Evolutionary conservation across 345 rosid genomes (phyloP).

Genomic region (Psidium friedrichsthalianum): DNA sequence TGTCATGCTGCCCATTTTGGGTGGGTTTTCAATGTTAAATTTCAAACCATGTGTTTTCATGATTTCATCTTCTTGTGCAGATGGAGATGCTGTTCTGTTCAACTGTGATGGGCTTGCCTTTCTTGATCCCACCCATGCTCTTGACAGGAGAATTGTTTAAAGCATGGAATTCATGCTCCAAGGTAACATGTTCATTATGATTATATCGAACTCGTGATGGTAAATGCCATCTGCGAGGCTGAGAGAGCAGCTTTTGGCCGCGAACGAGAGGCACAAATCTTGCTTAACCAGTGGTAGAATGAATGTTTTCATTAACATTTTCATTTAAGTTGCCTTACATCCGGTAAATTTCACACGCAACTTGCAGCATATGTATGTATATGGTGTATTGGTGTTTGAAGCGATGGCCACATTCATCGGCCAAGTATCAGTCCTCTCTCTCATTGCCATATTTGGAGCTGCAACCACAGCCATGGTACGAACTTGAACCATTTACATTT

Average conservation of each 20-base stretch:
- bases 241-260: not conserved
- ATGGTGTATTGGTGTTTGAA: slow-evolving; percentile 82
- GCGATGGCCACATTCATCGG: slow-evolving; percentile 96
- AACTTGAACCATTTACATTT: not conserved
- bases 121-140: slow-evolving; percentile 87
- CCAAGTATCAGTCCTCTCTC: slow-evolving; percentile 86
- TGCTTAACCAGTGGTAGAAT: not conserved
- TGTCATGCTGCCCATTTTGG: not conserved
- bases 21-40: not conserved
- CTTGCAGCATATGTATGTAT: slow-evolving; percentile 70
- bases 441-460: slow-evolving; percentile 90
- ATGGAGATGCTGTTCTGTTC: slow-evolving; percentile 97
- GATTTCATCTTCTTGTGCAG: slow-evolving; percentile 19
- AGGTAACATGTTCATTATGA: slow-evolving; percentile 28
- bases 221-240: not conserved
- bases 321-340: not conserved
- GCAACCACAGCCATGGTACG: slow-evolving; percentile 96
- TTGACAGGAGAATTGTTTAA: slow-evolving; percentile 82
- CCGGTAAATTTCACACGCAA: not conserved
- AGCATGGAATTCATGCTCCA: slow-evolving; percentile 91
- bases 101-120: slow-evolving; percentile 87
- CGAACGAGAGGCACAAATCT: not conserved
- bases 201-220: not conserved
- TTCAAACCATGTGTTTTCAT: not conserved
- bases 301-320: not conserved